Evolutionary conservation across 1,284 basidiomycete genomes (phyloP), one percentile per base, ranked within the genome.

Genomic region (Psilocybe mexicana): DNA sequence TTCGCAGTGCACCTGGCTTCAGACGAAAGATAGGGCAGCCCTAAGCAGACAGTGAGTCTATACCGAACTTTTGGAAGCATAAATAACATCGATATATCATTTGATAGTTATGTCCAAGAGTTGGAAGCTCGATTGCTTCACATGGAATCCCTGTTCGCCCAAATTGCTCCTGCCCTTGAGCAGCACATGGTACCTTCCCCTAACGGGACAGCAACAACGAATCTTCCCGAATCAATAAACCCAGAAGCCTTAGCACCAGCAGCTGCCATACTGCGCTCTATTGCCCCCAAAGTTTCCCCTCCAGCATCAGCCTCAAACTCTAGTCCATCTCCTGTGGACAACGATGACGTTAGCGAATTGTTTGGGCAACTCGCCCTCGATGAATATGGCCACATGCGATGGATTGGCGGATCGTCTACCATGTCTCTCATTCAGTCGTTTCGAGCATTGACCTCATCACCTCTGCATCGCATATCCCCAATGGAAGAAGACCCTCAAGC

Each of bases 401-500:
- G 93, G 93, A 94, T 95, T 65, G 93, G 93, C 35, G 89, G 92
- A 48, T 94, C 92, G 7, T 94, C 92, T 26, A 93, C 93, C 8
- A 90, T 95, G 85, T 92, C 92, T 7, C 82, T 95, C 63, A 92
- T 95, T 55, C 92, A 94, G 69, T 92, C 90, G 3, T 94, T 95
- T 76, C 86, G 85, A 57, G 84, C 87, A 45, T 72, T 89, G 61
- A 90, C 89, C 18, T 81, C 88, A 11, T 84, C 86, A 25, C 88
- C 90, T 4, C 74, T 88, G n/a, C 83, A 87, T 69, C 87, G 88
- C 55, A 81, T 88, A 53, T 92, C 90, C 10, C 90, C 89, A 42
- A 87, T 87, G 85, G 89, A 90, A 63, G 90, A 91, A 65, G 90
- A 92, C 68, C 86, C 89, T 45, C 81, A 81, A 51, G 85, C 85